Conservation (phyloP, 2,329 filamentous ascomycete genomes). For the Falciphora oryzae region DNA sequence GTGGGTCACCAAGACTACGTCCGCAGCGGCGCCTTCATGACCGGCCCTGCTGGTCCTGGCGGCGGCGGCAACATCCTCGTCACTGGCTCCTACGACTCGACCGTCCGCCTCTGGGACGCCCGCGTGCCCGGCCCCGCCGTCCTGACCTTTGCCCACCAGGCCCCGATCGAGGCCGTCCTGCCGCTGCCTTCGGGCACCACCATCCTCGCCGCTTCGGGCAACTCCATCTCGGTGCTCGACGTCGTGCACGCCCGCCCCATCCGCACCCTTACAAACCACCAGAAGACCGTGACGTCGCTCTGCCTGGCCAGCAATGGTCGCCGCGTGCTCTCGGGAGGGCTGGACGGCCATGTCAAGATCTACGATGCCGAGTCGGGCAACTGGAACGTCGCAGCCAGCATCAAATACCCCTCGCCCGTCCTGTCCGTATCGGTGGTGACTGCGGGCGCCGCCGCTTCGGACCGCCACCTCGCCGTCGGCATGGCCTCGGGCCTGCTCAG, state of each 20-base stretch:
- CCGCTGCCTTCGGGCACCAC: conserved; percentile 82
- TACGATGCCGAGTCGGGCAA: conserved; percentile 71
- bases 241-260: conserved; percentile 85
- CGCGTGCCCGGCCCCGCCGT: conserved; percentile 62
- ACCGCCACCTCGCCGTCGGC: conserved; percentile 90
- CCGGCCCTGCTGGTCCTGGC: conserved; percentile 50
- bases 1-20: conserved; percentile 91
- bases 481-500: conserved; percentile 85
- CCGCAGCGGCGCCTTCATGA: conserved; percentile 79
- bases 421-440: conserved; percentile 75
- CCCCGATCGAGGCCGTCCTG: conserved; percentile 81
- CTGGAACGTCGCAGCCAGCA: conserved; percentile 94
- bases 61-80: conserved; percentile 63
- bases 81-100: conserved; percentile 91
- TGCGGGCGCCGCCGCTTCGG: conserved; percentile 62
- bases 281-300: conserved; percentile 92
- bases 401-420: conserved; percentile 89
- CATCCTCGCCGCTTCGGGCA: conserved; percentile 77
- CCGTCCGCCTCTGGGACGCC: conserved; percentile 90
- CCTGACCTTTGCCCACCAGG: conserved; percentile 94
- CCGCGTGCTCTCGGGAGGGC: conserved; percentile 76
- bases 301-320: conserved; percentile 74
- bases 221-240: conserved; percentile 84
- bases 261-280: conserved; percentile 85
- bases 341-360: conserved; percentile 95